phyloP scores from a whole-genome alignment of 768 basidiomycete species.

The Lactarius hatsudake region DNA sequence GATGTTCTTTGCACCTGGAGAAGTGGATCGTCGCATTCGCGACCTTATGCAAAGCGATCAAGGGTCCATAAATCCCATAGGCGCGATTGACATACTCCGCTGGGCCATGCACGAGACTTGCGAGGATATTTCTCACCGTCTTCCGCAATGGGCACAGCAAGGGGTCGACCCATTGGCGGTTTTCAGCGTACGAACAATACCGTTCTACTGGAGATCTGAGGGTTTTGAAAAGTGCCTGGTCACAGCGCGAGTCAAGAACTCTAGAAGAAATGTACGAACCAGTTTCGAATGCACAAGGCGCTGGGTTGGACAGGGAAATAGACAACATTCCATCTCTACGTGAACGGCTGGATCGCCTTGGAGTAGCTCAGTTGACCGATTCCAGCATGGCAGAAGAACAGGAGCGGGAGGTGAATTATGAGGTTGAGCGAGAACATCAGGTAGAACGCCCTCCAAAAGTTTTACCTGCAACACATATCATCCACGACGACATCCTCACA shows the following conservation, averaged over 20 bases:
- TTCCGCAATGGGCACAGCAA: slow-evolving; percentile 12
- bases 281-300: background rate
- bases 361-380: background rate
- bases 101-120: slow-evolving; percentile 19
- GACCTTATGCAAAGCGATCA: background rate
- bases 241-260: slow-evolving; percentile 1
- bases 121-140: slow-evolving; percentile 5
- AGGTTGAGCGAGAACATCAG: background rate
- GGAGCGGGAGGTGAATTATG: slow-evolving; percentile 9
- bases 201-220: background rate
- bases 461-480: background rate
- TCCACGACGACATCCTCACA: slow-evolving; percentile 3
- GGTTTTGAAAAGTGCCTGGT: background rate
- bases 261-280: slow-evolving; percentile 13
- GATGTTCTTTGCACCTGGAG: slow-evolving; percentile 11
- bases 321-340: background rate
- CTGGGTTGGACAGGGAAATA: background rate
- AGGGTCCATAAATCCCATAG: background rate
- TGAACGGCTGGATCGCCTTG: slow-evolving; percentile 2
- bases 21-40: slow-evolving; percentile 11
- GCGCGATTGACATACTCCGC: slow-evolving; percentile 5
- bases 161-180: slow-evolving; percentile 5
- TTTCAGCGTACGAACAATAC: background rate
- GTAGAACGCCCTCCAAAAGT: slow-evolving; percentile 4
- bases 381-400: slow-evolving; percentile 10